These are phyloP conservation scores for Rubus idaeus DNA, from an alignment of 306 rosid species.

Conservation along the genomic window DNA sequence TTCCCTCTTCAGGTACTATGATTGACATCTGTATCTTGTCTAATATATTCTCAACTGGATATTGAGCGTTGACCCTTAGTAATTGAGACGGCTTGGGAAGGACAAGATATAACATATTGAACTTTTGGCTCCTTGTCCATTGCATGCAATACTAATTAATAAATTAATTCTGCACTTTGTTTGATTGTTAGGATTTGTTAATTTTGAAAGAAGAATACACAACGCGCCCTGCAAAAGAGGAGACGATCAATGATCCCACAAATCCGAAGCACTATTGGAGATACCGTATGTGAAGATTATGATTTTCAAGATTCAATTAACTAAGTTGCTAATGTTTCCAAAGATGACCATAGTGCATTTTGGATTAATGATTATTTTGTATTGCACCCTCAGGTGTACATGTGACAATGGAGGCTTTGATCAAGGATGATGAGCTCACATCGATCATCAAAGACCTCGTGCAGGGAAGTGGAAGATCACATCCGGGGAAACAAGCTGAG, in stretches of 20 bases:
- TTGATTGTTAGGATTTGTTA: constrained; percentile 65
- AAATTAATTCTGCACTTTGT: neutral
- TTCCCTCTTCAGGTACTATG: constrained; percentile 90
- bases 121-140: neutral
- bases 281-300: constrained; percentile 62
- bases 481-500: constrained; percentile 48
- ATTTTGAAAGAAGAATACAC: constrained; percentile 83
- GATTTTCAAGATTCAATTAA: neutral
- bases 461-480: constrained; percentile 63
- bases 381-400: constrained; percentile 62
- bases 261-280: constrained; percentile 99
- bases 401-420: constrained; percentile 74
- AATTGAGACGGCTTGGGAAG: neutral
- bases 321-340: neutral
- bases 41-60: neutral
- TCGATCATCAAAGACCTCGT: constrained; percentile 62
- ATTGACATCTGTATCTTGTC: constrained; percentile 6
- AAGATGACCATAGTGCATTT: neutral
- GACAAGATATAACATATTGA: neutral
- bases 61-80: neutral
- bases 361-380: neutral
- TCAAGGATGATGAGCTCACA: constrained; percentile 63
- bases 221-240: constrained; percentile 78
- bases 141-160: neutral
- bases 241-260: constrained; percentile 93